Percentiles rank a stretch among this genome's conserved stretches.
Evolutionary conservation across 2,329 filamentous ascomycete species (phyloP).

Genomic region (Rosellinia necatrix): DNA sequence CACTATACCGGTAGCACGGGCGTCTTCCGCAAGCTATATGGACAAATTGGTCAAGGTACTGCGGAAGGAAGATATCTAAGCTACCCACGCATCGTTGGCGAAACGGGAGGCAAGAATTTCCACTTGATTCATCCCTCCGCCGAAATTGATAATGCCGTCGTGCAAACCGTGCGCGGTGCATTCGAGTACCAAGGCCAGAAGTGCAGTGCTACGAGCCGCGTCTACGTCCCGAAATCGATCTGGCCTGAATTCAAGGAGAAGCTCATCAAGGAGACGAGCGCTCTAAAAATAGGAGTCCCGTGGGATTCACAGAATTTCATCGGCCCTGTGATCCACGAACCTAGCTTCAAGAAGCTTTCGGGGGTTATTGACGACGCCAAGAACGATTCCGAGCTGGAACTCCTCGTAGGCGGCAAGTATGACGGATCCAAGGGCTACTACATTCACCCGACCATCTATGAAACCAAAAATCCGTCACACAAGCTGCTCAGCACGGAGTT

Average conservation of each 20-base stretch:
- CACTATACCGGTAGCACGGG: constrained; percentile 94
- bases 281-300: constrained; percentile 72
- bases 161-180: constrained; percentile 82
- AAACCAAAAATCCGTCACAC: constrained; percentile 73
- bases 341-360: constrained; percentile 79
- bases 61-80: constrained; percentile 80
- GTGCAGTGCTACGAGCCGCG: constrained; percentile 81
- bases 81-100: constrained; percentile 87
- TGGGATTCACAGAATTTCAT: constrained; percentile 77
- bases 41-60: constrained; percentile 80
- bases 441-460: constrained; percentile 82
- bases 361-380: constrained; percentile 81
- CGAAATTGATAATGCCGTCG: constrained; percentile 76
- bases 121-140: constrained; percentile 80
- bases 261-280: constrained; percentile 69
- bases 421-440: constrained; percentile 81
- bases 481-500: constrained; percentile 77
- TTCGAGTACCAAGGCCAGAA: constrained; percentile 94
- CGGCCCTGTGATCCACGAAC: constrained; percentile 83
- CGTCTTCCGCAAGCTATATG: constrained; percentile 88
- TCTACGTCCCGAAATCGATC: constrained; percentile 76
- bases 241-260: constrained; percentile 73
- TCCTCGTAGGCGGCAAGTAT: constrained; percentile 76
- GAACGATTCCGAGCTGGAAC: constrained; percentile 71
- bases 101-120: constrained; percentile 95